Evolutionary conservation across 768 basidiomycete genomes (phyloP).

Genomic region (Sarcodon sp.): DNA sequence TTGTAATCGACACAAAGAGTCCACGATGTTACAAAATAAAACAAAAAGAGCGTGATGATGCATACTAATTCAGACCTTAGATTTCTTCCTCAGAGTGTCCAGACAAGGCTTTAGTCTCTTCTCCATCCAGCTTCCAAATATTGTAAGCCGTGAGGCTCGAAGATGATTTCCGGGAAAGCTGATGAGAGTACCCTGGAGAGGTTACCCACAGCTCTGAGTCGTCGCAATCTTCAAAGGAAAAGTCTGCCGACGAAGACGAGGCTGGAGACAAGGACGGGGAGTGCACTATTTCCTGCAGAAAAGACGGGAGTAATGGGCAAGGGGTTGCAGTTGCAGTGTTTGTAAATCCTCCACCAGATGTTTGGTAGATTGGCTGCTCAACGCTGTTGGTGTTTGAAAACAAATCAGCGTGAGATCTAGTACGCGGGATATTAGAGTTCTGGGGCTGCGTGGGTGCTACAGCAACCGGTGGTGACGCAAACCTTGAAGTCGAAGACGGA

Average conservation of each 20-base stretch:
- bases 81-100: too few species aligned
- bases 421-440: too few species aligned
- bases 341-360: constrained; percentile 28
- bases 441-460: too few species aligned
- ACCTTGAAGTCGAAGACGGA: background rate
- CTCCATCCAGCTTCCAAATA: constrained; percentile 66
- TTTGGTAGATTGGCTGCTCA: constrained; percentile 58
- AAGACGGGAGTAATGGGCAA: constrained; percentile 54
- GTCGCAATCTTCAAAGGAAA: constrained; percentile 44
- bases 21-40: too few species aligned
- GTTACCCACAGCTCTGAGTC: constrained; percentile 8
- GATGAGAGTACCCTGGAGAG: constrained; percentile 5
- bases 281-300: constrained; percentile 63
- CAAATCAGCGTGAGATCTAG: too few species aligned
- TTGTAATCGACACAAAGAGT: too few species aligned
- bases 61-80: too few species aligned
- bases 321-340: constrained; percentile 22
- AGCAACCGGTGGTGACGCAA: too few species aligned
- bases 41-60: too few species aligned
- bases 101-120: constrained; percentile 35
- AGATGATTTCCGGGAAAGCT: background rate
- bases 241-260: constrained; percentile 51
- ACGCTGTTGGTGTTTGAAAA: too few species aligned
- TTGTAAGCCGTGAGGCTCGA: constrained; percentile 18
- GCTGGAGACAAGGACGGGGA: constrained; percentile 54